Conservation (phyloP, 371 early-diverging fungal species). For the Mucor piriformis region DNA sequence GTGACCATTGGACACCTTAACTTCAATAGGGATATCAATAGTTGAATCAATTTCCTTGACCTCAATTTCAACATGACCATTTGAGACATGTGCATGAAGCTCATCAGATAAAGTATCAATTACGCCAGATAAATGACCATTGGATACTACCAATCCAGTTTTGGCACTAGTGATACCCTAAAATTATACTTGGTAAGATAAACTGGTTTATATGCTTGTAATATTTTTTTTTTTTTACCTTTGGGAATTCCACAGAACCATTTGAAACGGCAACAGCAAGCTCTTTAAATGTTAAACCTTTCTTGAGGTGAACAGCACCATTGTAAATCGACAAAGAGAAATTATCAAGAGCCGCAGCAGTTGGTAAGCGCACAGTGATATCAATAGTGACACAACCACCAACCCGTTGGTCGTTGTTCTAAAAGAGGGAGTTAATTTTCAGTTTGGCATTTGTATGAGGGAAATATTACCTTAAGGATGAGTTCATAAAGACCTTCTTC, state of each 20-base stretch:
- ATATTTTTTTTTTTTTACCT: conserved; percentile 3
- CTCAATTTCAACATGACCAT: conserved; percentile 5
- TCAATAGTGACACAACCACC: conserved; percentile 2
- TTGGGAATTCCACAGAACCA: conserved; percentile 10
- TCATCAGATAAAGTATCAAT: conserved; percentile 10
- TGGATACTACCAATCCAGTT: conserved; percentile 1
- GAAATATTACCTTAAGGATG: conserved; percentile 7
- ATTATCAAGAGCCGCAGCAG: neutral
- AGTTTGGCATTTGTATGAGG: no score
- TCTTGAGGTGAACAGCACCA: neutral
- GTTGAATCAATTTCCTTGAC: neutral
- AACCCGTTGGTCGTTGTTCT: neutral
- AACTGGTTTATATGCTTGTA: no score
- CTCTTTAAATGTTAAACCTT: conserved; percentile 8
- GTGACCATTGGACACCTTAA: neutral
- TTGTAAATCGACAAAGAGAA: conserved; percentile 2
- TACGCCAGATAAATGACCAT: conserved; percentile 1
- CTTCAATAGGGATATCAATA: neutral
- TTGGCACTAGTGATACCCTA: conserved; percentile 6
- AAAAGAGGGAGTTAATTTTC: neutral
- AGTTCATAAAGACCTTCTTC: conserved; percentile 1
- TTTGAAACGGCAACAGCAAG: conserved; percentile 3
- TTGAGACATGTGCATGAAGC: neutral
- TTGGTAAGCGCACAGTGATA: conserved; percentile 9
- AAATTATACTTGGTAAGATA: no score